Evolutionary conservation across 345 rosid genomes (phyloP).

Genomic region (Euclidium syriacum): DNA sequence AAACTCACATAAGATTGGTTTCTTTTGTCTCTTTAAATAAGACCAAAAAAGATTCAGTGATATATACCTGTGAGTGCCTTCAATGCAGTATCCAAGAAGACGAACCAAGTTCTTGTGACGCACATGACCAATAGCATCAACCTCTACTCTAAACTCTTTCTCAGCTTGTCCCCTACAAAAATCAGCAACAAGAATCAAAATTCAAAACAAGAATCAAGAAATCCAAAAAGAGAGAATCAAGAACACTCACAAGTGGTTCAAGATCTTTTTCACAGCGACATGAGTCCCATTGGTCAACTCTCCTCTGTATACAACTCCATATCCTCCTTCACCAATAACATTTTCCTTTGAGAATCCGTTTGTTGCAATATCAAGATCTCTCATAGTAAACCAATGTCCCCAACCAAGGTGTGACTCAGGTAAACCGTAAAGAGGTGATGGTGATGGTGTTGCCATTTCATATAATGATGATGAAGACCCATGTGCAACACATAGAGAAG

Average conservation of each 20-base stretch:
- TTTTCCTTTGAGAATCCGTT: constrained; percentile 57
- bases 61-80: constrained; percentile 85
- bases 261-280: constrained; percentile 90
- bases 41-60: background rate
- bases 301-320: constrained; percentile 85
- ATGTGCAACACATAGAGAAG: constrained; percentile 41
- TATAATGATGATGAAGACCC: constrained; percentile 60
- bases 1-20: constrained; percentile 13
- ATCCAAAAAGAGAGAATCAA: background rate
- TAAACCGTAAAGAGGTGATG: constrained; percentile 82
- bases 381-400: constrained; percentile 97
- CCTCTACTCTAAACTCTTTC: constrained; percentile 89
- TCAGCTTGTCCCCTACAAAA: constrained; percentile 87
- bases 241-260: constrained; percentile 69
- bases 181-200: constrained; percentile 11
- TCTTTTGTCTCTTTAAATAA: constrained; percentile 38
- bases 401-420: constrained; percentile 94
- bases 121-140: constrained; percentile 94
- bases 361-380: constrained; percentile 81
- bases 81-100: constrained; percentile 90
- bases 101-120: constrained; percentile 94
- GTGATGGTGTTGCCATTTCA: constrained; percentile 62
- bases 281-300: constrained; percentile 62
- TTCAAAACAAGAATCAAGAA: background rate
- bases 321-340: constrained; percentile 60